These are phyloP conservation scores for Ganoderma boninense DNA, from an alignment of 1,284 basidiomycete species.

Conservation along the genomic window DNA sequence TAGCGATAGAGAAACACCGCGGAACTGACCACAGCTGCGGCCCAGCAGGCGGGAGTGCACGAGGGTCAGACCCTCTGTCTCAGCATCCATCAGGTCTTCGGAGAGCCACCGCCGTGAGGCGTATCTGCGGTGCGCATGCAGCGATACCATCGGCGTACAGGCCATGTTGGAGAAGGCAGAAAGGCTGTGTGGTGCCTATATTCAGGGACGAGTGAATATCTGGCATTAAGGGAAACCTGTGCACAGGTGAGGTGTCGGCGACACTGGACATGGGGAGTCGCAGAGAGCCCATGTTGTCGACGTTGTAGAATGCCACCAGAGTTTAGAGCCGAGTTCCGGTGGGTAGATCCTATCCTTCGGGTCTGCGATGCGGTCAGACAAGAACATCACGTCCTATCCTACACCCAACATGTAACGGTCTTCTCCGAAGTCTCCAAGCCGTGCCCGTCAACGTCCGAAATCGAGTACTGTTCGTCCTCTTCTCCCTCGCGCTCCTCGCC, in stretches of 20 bases:
- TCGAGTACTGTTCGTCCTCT: background rate
- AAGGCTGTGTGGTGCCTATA: too few species aligned
- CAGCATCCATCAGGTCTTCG: too few species aligned
- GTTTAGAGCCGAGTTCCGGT: background rate
- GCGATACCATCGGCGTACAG: too few species aligned
- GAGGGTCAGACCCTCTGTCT: too few species aligned
- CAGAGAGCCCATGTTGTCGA: background rate
- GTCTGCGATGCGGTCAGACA: background rate
- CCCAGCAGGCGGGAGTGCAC: too few species aligned
- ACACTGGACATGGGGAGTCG: background rate
- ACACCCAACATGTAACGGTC: background rate
- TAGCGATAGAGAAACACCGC: too few species aligned
- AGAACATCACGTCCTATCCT: background rate
- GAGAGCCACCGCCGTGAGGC: too few species aligned
- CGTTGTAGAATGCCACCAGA: background rate
- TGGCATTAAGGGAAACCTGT: background rate
- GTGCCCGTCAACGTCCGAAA: background rate
- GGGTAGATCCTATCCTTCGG: background rate
- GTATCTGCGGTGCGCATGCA: too few species aligned
- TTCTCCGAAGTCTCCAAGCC: background rate
- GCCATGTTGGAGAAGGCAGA: background rate
- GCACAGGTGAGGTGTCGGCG: background rate
- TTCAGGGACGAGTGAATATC: background rate
- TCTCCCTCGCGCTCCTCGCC: conserved; percentile 12
- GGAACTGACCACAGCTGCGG: too few species aligned